Percentiles rank a stretch among this genome's conserved stretches.
These are phyloP conservation scores for Trichoderma lentiforme DNA, from an alignment of 2,329 filamentous ascomycete genomes.

Conservation along the genomic window DNA sequence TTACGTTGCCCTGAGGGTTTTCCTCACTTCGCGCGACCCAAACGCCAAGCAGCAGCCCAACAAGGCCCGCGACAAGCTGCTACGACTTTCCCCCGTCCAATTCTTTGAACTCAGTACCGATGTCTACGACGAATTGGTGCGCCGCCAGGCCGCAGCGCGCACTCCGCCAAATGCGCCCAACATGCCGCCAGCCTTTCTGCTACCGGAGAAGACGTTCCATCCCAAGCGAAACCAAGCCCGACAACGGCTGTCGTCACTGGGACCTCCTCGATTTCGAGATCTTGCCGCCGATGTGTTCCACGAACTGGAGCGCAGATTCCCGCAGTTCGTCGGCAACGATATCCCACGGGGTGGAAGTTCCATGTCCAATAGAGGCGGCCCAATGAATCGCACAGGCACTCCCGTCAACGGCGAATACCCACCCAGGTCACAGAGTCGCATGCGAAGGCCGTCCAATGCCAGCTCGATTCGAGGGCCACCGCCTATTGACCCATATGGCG, in stretches of 20 bases:
- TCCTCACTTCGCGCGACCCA: slow-evolving; percentile 74
- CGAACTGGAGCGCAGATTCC: slow-evolving; percentile 87
- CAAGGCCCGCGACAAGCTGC: slow-evolving; percentile 88
- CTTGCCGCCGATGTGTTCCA: slow-evolving; percentile 94
- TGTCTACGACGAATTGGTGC: slow-evolving; percentile 90
- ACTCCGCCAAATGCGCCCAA: slow-evolving; percentile 51
- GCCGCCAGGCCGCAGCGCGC: slow-evolving; percentile 69
- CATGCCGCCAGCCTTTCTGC: slow-evolving; percentile 66
- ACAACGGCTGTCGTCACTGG: slow-evolving; percentile 87
- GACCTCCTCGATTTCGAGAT: slow-evolving; percentile 81
- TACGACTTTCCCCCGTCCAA: slow-evolving; percentile 84
- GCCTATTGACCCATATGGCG: slow-evolving; percentile 44
- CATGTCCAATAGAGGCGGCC: slow-evolving; percentile 57
- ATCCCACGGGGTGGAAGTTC: slow-evolving; percentile 68
- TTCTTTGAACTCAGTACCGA: slow-evolving; percentile 98
- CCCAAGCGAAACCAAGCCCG: slow-evolving; percentile 97
- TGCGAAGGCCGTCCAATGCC: slow-evolving; percentile 58
- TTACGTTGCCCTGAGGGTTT: slow-evolving; percentile 74
- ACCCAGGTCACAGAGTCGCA: slow-evolving; percentile 50
- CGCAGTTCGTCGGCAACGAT: slow-evolving; percentile 69
- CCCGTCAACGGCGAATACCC: slow-evolving; percentile 57
- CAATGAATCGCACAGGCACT: slow-evolving; percentile 58
- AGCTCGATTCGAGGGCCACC: slow-evolving; percentile 54
- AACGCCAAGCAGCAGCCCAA: slow-evolving; percentile 73
- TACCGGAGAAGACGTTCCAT: slow-evolving; percentile 87